Conservation (phyloP, 129 eudicot genomes). For the Flaveria sonorensis region DNA sequence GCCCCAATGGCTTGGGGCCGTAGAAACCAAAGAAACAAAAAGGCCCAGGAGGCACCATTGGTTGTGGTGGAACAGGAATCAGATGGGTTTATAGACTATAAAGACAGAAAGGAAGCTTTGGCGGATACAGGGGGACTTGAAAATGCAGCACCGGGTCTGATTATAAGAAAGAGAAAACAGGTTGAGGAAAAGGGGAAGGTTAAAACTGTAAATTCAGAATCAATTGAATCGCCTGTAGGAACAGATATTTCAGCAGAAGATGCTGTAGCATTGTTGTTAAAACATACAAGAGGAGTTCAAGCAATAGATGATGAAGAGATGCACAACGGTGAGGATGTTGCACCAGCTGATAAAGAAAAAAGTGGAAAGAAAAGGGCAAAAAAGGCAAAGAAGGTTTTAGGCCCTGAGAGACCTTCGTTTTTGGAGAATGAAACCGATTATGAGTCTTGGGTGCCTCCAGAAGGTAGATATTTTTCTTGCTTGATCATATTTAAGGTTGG, state of each 20-base stretch:
- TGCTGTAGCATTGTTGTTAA: slow-evolving; percentile 84
- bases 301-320: slow-evolving; percentile 48
- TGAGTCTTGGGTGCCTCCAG: slow-evolving; percentile 94
- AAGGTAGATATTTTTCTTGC: slow-evolving; percentile 50
- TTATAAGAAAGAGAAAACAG: slow-evolving; percentile 81
- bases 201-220: slow-evolving; percentile 45
- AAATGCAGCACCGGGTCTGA: slow-evolving; percentile 91
- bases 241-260: slow-evolving; percentile 60
- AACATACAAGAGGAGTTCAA: slow-evolving; percentile 68
- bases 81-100: slow-evolving; percentile 84
- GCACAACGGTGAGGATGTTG: slow-evolving; percentile 22
- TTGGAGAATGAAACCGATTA: slow-evolving; percentile 44
- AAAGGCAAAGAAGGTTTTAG: slow-evolving; percentile 62
- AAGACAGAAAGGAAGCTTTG: slow-evolving; percentile 68
- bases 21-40: slow-evolving; percentile 53
- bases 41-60: slow-evolving; percentile 31
- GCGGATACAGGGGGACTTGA: slow-evolving; percentile 56
- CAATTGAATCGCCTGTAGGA: slow-evolving; percentile 35
- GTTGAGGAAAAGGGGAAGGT: slow-evolving; percentile 44
- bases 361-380: slow-evolving; percentile 45
- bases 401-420: slow-evolving; percentile 79
- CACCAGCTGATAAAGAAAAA: slow-evolving; percentile 15
- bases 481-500: neutral
- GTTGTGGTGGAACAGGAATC: slow-evolving; percentile 43
- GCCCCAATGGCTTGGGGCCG: slow-evolving; percentile 99